Percentiles rank a stretch among this genome's conserved stretches.
Evolutionary conservation across 345 rosid genomes (phyloP).

Genomic region (Durio zibethinus): DNA sequence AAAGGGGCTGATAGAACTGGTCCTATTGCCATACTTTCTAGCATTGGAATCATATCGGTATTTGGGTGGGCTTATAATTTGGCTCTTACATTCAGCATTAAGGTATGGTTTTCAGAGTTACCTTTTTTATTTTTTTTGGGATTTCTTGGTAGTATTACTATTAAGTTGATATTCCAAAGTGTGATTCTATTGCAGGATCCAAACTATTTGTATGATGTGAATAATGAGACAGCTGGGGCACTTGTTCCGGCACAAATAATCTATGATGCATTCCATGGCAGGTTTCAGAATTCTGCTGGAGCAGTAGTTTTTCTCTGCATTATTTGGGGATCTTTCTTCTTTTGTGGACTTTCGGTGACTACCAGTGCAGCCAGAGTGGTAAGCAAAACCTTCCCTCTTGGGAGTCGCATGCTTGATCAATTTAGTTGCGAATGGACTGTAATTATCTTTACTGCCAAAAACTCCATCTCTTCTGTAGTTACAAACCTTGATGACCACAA

Average conservation of each 20-base stretch:
- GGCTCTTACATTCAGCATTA: constrained; percentile 58
- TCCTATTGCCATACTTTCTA: constrained; percentile 56
- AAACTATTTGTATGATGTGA: constrained; percentile 40
- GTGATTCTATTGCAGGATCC: constrained; percentile 32
- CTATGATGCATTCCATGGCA: constrained; percentile 58
- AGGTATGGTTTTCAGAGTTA: constrained; percentile 20
- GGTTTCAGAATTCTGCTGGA: constrained; percentile 45
- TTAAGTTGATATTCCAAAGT: neutral
- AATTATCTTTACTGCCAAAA: no score
- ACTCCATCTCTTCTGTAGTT: no score
- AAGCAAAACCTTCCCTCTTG: neutral
- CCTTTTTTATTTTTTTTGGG: neutral
- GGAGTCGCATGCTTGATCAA: no score
- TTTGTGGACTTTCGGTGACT: constrained; percentile 58
- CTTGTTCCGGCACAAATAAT: constrained; percentile 58
- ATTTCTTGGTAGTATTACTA: neutral
- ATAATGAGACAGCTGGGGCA: constrained; percentile 52
- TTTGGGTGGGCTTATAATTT: constrained; percentile 60
- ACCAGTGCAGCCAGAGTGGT: constrained; percentile 68
- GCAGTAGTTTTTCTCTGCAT: constrained; percentile 46
- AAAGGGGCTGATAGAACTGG: constrained; percentile 57
- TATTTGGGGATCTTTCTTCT: constrained; percentile 65
- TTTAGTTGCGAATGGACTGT: no score
- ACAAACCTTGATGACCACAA: neutral
- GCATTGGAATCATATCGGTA: constrained; percentile 55